phyloP scores from a whole-genome alignment of 108 stramenopile genomes.

The Fragilariopsis cylindrus region DNA sequence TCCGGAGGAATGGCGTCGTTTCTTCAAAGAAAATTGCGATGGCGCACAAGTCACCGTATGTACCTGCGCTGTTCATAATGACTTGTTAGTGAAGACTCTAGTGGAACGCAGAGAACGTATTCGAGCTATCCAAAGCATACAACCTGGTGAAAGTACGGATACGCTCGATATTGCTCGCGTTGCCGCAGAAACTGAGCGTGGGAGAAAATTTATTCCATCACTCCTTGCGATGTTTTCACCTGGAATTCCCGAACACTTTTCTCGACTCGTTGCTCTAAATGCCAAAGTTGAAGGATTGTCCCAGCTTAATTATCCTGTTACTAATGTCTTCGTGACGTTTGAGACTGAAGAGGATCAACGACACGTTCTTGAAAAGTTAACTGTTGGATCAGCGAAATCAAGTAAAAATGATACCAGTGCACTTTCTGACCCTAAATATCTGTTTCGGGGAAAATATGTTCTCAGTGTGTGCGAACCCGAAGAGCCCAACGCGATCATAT shows the following conservation, averaged over 20 bases:
- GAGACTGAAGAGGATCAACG: conserved; percentile 83
- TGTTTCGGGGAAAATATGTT: conserved; percentile 53
- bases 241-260: conserved; percentile 51
- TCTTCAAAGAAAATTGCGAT: conserved; percentile 61
- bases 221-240: conserved; percentile 46
- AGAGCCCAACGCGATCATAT: conserved; percentile 78
- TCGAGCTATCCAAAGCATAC: conserved; percentile 46
- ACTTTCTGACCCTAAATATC: conserved; percentile 24
- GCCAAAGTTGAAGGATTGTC: conserved; percentile 71
- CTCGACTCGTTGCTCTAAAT: conserved; percentile 49
- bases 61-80: conserved; percentile 85
- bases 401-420: conserved; percentile 9
- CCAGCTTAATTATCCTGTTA: conserved; percentile 69
- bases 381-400: conserved; percentile 58
- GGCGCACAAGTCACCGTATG: conserved; percentile 70
- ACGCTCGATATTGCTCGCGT: conserved; percentile 55
- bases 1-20: conserved; percentile 84
- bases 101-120: conserved; percentile 75
- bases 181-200: conserved; percentile 58
- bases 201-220: conserved; percentile 43
- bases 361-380: conserved; percentile 61
- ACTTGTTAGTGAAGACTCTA: conserved; percentile 64
- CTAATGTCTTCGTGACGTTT: conserved; percentile 85
- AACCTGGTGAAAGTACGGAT: conserved; percentile 58
- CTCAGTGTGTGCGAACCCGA: conserved; percentile 72